Base-by-base conservation (phyloP, 176 grass and related monocot genomes). In the barley (Hordeum vulgare) region DNA sequence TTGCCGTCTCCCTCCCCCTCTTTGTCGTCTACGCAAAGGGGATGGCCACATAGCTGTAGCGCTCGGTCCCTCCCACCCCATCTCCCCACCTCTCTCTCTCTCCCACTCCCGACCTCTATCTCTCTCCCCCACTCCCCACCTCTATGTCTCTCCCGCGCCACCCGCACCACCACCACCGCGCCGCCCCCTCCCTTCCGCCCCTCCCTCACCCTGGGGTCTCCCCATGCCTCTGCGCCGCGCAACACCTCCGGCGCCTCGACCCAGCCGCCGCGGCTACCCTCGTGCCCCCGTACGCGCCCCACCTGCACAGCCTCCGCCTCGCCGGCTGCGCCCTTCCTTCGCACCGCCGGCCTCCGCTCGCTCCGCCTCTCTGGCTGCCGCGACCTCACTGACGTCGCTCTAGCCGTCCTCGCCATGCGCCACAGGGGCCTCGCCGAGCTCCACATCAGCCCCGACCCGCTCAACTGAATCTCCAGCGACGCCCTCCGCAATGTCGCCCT, bases 401-500 rank as follows among this genome's bases (percentile, higher is more conserved):
- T 99, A 1, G 87, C 91, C 7, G 93, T 96, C 34, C 86, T 99
- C 25, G 96, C 91, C 10, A 93, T 93, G 27, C 85, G 91, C 45
- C 96, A 99, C 24, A 89, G 90, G 63, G 69, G 56, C 28, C 96
- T 99, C 23, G 67, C 89, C 83, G 90, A n/a, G n/a, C n/a, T n/a
- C n/a, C n/a, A n/a, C n/a, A n/a, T n/a, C n/a, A n/a, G n/a, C n/a
- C n/a, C n/a, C 5, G 96, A 96, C 25, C 84, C 82, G 17, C 86
- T 92, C 39, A 91, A 94, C 44, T 82, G 71, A 74, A 67, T 99
- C 86, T 92, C 91, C 47, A 87, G 91, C 35, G 96, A 99, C 21
- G 91, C 91, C 18, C 66, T 99, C 67, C 93, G 91, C 73, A 87
- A 92, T 17, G 93, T 99, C 9, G 96, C 93, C 15, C 82, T 99